Evolutionary conservation across 139 green algal genomes (phyloP), one percentile per base, ranked within the genome.

Genomic region (Ettlia oleoabundans): DNA sequence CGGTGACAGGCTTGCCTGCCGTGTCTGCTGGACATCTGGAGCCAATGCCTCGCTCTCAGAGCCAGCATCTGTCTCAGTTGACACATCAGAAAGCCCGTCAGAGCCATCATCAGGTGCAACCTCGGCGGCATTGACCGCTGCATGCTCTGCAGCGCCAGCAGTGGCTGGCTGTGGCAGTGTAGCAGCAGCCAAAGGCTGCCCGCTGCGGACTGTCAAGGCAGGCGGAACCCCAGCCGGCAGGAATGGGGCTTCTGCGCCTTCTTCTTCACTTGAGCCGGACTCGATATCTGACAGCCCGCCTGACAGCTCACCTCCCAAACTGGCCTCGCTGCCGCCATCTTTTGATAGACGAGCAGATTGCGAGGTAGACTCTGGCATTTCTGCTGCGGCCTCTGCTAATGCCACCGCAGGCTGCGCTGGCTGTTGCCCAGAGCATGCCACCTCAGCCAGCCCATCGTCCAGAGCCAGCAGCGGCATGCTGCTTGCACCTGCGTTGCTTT

Each of bases 31-130:
- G 19, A 26, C 65, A 32, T 72, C 37, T 1, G 22, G 24, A 38
- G 40, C 6, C 22, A 8, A 37, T 38, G 40, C 40, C 18, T 66
- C 71, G 1, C n/a, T n/a, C n/a, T n/a, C n/a, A n/a, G 33, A 64
- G 3, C 19, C 47, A 2, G 47, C 70, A 21, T 78, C 70, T 38
- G 52, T 80, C 38, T 80, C 73, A 15, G 73, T 80, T 4, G 73
- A 80, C 32, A 80, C 52, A 7, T 80, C 73, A 22, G 73, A 80
- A 24, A 80, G 53, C 10, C 53, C 73, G 35, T 26, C 32, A 33
- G 51, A 22, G 6, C 9, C 10, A 18, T 63, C 24, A 42, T 61
- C 18, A n/a, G 13, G 9, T 38, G 4, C 0, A 10, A 5, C 35
- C 51, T 24, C 65, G 10, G 35, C 35, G 13, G 35, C 35, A 13